phyloP scores from a whole-genome alignment of 352 stramenopile genomes.

The Aphanomyces invadans region DNA sequence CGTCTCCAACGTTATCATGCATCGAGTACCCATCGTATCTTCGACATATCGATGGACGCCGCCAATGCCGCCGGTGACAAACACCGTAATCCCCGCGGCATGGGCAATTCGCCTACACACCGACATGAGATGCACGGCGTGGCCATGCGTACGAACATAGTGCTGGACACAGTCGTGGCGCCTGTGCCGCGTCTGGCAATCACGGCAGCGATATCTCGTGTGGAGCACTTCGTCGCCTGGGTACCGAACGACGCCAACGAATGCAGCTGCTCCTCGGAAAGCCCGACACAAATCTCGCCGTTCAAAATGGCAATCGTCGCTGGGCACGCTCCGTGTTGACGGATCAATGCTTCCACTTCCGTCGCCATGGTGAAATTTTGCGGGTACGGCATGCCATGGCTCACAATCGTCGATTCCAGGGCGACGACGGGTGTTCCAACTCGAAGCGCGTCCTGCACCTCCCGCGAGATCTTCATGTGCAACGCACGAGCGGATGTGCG shows the following conservation, averaged over 20 bases:
- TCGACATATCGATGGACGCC: constrained; percentile 95
- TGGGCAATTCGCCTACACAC: constrained; percentile 83
- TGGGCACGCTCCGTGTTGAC: constrained; percentile 74
- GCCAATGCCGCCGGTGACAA: constrained; percentile 96
- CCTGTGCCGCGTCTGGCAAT: constrained; percentile 70
- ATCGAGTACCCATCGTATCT: constrained; percentile 76
- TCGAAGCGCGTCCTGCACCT: constrained; percentile 29
- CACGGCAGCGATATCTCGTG: constrained; percentile 71
- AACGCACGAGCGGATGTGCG: not conserved
- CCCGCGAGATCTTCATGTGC: constrained; percentile 14
- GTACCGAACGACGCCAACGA: constrained; percentile 56
- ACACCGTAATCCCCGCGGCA: constrained; percentile 91
- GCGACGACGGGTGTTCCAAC: constrained; percentile 76
- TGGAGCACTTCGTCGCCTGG: constrained; percentile 67
- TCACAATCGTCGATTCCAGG: constrained; percentile 99
- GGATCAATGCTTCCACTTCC: constrained; percentile 88
- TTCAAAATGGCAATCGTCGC: constrained; percentile 97
- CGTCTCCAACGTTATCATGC: not conserved
- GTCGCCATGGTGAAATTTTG: constrained; percentile 93
- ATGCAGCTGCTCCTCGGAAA: constrained; percentile 47
- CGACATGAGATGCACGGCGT: not conserved
- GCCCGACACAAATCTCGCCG: constrained; percentile 75
- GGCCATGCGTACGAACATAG: constrained; percentile 62
- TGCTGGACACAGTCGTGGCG: constrained; percentile 95
- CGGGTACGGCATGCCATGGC: constrained; percentile 97